Percentiles rank a stretch among this genome's conserved stretches.
Evolutionary conservation across 2,329 filamentous ascomycete genomes (phyloP).

Genomic region (Byssothecium circinans): DNA sequence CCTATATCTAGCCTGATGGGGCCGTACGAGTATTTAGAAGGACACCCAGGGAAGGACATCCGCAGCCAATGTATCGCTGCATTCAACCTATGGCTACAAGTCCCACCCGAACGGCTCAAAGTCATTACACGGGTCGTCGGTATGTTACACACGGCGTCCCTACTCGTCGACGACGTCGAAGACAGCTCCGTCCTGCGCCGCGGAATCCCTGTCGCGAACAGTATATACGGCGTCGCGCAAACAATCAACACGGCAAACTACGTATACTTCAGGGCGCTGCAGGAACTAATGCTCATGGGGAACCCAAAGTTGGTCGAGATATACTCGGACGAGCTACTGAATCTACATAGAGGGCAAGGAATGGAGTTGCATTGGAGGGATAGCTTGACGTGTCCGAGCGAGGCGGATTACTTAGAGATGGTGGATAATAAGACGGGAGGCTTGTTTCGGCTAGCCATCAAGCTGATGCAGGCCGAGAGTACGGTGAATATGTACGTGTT

Average conservation of each 20-base stretch:
- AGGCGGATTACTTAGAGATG: slow-evolving; percentile 94
- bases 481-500: slow-evolving; percentile 46
- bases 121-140: slow-evolving; percentile 79
- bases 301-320: slow-evolving; percentile 69
- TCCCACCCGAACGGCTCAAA: slow-evolving; percentile 68
- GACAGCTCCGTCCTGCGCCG: slow-evolving; percentile 76
- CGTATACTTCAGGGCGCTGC: slow-evolving; percentile 78
- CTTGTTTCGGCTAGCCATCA: slow-evolving; percentile 80
- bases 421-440: slow-evolving; percentile 89
- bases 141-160: slow-evolving; percentile 82
- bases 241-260: slow-evolving; percentile 92
- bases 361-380: slow-evolving; percentile 93
- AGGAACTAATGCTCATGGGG: slow-evolving; percentile 70
- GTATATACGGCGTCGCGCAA: slow-evolving; percentile 81
- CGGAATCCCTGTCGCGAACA: slow-evolving; percentile 79
- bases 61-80: slow-evolving; percentile 76
- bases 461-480: slow-evolving; percentile 81
- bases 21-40: slow-evolving; percentile 78
- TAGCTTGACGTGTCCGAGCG: slow-evolving; percentile 77
- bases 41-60: slow-evolving; percentile 83
- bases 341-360: slow-evolving; percentile 83
- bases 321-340: slow-evolving; percentile 80
- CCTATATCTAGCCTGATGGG: slow-evolving; percentile 56
- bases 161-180: slow-evolving; percentile 87
- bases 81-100: slow-evolving; percentile 79